Base-by-base conservation (phyloP, 2,329 filamentous ascomycete species). In the Scedosporium dehoogii region DNA sequence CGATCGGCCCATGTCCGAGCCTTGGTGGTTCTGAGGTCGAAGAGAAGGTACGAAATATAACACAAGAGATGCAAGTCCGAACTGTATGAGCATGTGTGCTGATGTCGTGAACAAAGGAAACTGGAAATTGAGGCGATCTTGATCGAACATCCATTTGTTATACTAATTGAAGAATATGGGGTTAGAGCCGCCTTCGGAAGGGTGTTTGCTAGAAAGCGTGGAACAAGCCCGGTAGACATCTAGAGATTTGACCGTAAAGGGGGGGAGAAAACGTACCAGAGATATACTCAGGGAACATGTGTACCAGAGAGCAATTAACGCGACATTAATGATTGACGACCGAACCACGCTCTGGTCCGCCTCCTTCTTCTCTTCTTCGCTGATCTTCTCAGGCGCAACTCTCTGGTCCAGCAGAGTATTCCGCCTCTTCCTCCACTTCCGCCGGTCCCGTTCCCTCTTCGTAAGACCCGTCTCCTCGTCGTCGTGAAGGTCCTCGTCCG, bases 141-240 rank as follows among this genome's bases (percentile, higher is more conserved):
- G 83, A 70, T 90, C 90, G 76, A 99, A 97, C 93, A 99, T 97
- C 94, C 94, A 97, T 78, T 97, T 97, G 82, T 99, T 99, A 81
- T 97, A 99, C 88, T 94, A 67, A 59, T 38, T n/a, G 25, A 16
- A 23, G 18, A 6, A 38, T 2, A 27, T 16, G 12, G 21, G 5
- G 42, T 60, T 12, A 38, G 58, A 25, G 23, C 38, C 27, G 5
- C 58, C 10, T 42, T 23, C 23, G 59, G 18, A 53, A 18, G n/a
- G 27, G 27, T 6, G 27, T 29, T 29, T 29, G 27, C 27, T 6
- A 29, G 6, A 29, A 29, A 29, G 27, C 27, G 27, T 29, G 27
- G 4, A 29, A 29, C 27, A 6, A 29, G 27, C 27, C 27, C 27
- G 27, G 27, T 6, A 41, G 33, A 14, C 27, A n/a, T 21, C n/a